A percentile compares a stretch with the other conserved stretches of the same genome.
These are phyloP conservation scores for Marasmius tenuissimus DNA, from an alignment of 1,284 basidiomycete genomes.

Conservation along the genomic window DNA sequence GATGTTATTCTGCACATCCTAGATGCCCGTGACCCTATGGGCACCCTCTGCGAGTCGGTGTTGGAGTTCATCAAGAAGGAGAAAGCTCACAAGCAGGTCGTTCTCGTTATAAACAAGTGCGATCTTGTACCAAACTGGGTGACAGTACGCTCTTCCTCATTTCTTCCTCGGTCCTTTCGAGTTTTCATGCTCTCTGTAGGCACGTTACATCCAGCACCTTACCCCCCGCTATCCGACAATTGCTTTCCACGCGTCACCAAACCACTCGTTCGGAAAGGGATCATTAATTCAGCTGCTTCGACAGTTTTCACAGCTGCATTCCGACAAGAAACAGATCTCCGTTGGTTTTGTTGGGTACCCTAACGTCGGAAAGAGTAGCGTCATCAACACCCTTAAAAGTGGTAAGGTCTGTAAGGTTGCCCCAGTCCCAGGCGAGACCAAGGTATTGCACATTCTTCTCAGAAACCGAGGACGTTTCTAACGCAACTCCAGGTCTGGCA, in stretches of 20 bases:
- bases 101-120: slow-evolving; percentile 98
- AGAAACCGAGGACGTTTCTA: neutral
- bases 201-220: slow-evolving; percentile 95
- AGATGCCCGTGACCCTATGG: slow-evolving; percentile 94
- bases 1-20: slow-evolving; percentile 96
- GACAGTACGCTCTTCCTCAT: slow-evolving; percentile 66
- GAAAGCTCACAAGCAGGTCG: slow-evolving; percentile 96
- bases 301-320: slow-evolving; percentile 96
- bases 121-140: slow-evolving; percentile 99
- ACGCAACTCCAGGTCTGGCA: slow-evolving; percentile 81
- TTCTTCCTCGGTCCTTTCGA: slow-evolving; percentile 12
- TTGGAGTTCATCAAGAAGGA: slow-evolving; percentile 95
- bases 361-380: slow-evolving; percentile 96
- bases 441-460: slow-evolving; percentile 45
- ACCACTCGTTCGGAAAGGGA: slow-evolving; percentile 98
- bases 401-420: slow-evolving; percentile 98
- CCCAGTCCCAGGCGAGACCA: slow-evolving; percentile 97
- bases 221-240: slow-evolving; percentile 94
- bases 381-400: slow-evolving; percentile 99
- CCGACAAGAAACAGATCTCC: slow-evolving; percentile 99
- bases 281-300: slow-evolving; percentile 96
- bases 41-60: slow-evolving; percentile 96
- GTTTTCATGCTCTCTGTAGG: slow-evolving; percentile 46
- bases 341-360: slow-evolving; percentile 99
- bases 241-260: slow-evolving; percentile 98